phyloP scores from a whole-genome alignment of 352 stramenopile genomes.

The Globisporangium paddicum region DNA sequence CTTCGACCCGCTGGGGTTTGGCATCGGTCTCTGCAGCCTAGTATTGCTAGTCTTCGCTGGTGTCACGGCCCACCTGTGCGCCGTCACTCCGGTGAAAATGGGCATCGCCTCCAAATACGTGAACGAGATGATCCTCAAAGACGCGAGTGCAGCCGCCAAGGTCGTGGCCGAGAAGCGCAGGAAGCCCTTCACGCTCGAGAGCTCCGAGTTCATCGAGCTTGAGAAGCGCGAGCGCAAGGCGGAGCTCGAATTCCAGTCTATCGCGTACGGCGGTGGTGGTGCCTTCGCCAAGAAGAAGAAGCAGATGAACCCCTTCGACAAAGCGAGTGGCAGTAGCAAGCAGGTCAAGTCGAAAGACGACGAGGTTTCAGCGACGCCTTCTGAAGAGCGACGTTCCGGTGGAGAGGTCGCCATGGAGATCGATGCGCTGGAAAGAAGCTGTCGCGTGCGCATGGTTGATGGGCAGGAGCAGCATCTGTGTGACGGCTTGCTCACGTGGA shows the following conservation, averaged over 20 bases:
- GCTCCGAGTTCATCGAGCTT: conserved; percentile 69
- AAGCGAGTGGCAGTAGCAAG: conserved; percentile 1
- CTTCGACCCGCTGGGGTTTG: conserved; percentile 85
- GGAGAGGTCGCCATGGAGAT: conserved; percentile 67
- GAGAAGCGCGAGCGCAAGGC: conserved; percentile 66
- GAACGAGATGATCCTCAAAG: conserved; percentile 84
- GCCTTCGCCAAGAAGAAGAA: conserved; percentile 50
- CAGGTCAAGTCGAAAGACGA: background rate
- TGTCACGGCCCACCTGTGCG: conserved; percentile 73
- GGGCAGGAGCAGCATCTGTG: conserved; percentile 28
- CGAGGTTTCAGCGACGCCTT: background rate
- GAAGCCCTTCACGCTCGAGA: conserved; percentile 74
- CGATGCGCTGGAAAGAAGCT: conserved; percentile 57
- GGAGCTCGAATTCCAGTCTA: conserved; percentile 80
- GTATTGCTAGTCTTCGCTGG: conserved; percentile 74
- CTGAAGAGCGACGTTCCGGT: conserved; percentile 23
- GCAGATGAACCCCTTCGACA: conserved; percentile 26
- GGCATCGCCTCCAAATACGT: conserved; percentile 86
- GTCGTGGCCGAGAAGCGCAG: conserved; percentile 54
- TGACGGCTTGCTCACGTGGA: conserved; percentile 43
- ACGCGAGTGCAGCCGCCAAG: conserved; percentile 75
- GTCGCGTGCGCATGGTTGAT: conserved; percentile 28
- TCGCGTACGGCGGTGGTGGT: conserved; percentile 54
- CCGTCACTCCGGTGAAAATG: conserved; percentile 84
- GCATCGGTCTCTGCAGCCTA: conserved; percentile 84